phyloP scores from a whole-genome alignment of 2,329 filamentous ascomycete genomes.

The Thelonectria olida region DNA sequence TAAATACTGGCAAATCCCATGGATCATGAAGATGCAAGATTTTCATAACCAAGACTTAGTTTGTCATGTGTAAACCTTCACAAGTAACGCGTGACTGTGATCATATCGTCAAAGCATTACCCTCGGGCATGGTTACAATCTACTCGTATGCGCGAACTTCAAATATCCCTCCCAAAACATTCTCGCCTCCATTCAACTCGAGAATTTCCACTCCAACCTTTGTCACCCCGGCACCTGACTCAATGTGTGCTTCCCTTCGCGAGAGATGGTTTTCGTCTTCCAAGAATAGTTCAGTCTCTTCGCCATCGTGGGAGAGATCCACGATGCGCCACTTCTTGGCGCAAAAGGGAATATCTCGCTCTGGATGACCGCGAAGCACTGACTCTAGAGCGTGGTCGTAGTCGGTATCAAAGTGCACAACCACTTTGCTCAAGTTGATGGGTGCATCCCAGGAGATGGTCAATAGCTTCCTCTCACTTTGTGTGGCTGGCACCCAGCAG shows the following conservation, averaged over 20 bases:
- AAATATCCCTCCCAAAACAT: conserved; percentile 37
- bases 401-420: conserved; percentile 39
- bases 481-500: conserved; percentile 31
- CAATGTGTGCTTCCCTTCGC: conserved; percentile 27
- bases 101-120: too few relatives aligned
- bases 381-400: conserved; percentile 35
- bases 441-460: conserved; percentile 18
- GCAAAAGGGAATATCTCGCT: conserved; percentile 36
- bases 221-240: background rate
- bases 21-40: too few relatives aligned
- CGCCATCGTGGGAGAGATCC: conserved; percentile 24
- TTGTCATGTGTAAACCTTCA: too few relatives aligned
- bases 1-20: too few relatives aligned
- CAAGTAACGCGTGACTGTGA: too few relatives aligned
- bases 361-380: conserved; percentile 37
- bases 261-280: conserved; percentile 35
- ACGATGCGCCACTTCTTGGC: conserved; percentile 36
- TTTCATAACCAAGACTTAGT: too few relatives aligned
- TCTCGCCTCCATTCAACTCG: conserved; percentile 31
- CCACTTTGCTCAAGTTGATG: conserved; percentile 19
- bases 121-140: too few relatives aligned
- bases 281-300: conserved; percentile 29
- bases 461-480: conserved; percentile 13
- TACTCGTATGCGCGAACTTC: conserved; percentile 36
- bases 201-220: conserved; percentile 34